Percentiles rank a stretch among this genome's conserved stretches.
Evolutionary conservation across 805 yeast species (phyloP).

Genomic region (Suhomyces canberraensis): DNA sequence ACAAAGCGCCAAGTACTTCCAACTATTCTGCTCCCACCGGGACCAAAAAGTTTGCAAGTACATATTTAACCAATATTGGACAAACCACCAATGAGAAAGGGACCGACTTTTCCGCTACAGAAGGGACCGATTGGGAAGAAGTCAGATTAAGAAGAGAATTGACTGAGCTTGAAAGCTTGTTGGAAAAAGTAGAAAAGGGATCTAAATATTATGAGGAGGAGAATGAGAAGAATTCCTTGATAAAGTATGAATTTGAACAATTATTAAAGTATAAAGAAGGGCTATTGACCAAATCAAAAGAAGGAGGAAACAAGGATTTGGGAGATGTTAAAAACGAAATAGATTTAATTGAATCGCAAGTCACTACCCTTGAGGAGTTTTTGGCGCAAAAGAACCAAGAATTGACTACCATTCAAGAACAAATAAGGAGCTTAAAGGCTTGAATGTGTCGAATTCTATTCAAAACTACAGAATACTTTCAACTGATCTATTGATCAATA

Average conservation of each 20-base stretch:
- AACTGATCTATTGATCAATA: slow-evolving; percentile 2
- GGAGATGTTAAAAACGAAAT: slow-evolving; percentile 59
- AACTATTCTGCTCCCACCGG: slow-evolving; percentile 8
- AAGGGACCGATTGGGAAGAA: slow-evolving; percentile 92
- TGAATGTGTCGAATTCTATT: not conserved
- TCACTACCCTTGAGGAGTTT: slow-evolving; percentile 66
- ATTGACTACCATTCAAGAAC: slow-evolving; percentile 45
- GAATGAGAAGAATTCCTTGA: slow-evolving; percentile 22
- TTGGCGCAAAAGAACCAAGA: slow-evolving; percentile 59
- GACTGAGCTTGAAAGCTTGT: slow-evolving; percentile 65
- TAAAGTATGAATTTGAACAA: slow-evolving; percentile 72
- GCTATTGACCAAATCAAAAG: slow-evolving; percentile 36
- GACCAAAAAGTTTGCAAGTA: slow-evolving; percentile 47
- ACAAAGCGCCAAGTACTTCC: slow-evolving; percentile 2
- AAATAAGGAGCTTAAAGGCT: slow-evolving; percentile 30
- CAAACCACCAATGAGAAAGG: slow-evolving; percentile 47
- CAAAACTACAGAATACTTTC: not conserved
- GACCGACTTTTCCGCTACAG: slow-evolving; percentile 67
- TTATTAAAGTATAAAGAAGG: slow-evolving; percentile 72
- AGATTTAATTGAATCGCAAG: slow-evolving; percentile 73
- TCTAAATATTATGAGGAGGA: slow-evolving; percentile 18
- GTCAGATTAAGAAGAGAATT: slow-evolving; percentile 78
- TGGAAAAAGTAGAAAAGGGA: slow-evolving; percentile 46
- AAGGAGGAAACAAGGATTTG: slow-evolving; percentile 30
- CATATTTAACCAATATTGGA: slow-evolving; percentile 56